Evolutionary conservation across 441 rosid species (phyloP).

Genomic region (Euphorbia schlechtendalii): DNA sequence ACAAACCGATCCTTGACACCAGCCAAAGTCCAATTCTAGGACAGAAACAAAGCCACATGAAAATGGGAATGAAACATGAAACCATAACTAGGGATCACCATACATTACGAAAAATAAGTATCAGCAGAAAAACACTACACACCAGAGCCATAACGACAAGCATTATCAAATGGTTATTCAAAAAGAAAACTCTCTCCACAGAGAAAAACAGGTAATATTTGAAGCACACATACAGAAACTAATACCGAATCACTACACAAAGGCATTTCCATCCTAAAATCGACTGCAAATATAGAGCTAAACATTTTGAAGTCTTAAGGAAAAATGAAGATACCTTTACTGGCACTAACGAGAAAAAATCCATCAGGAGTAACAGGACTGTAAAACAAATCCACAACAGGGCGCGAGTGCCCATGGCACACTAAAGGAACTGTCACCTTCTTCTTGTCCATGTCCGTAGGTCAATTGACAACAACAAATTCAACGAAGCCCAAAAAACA

Average conservation of each 20-base stretch:
- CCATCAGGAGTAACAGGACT: slow-evolving; percentile 96
- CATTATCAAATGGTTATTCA: neutral
- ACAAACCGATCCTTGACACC: neutral
- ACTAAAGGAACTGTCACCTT: slow-evolving; percentile 72
- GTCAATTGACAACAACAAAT: slow-evolving; percentile 3
- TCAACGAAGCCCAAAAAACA: neutral
- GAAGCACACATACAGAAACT: neutral
- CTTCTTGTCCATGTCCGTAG: slow-evolving; percentile 48
- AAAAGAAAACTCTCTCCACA: neutral
- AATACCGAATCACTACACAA: too few relatives aligned
- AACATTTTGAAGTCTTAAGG: neutral
- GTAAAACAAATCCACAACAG: slow-evolving; percentile 85
- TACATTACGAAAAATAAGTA: too few relatives aligned
- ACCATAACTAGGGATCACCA: too few relatives aligned
- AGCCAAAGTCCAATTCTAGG: too few relatives aligned
- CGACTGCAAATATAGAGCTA: slow-evolving; percentile 4
- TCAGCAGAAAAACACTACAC: too few relatives aligned
- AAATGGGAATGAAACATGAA: neutral
- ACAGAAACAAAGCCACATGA: neutral
- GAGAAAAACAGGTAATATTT: neutral
- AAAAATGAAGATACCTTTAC: slow-evolving; percentile 51
- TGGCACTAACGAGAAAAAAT: slow-evolving; percentile 87
- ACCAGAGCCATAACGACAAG: neutral
- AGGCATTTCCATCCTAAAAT: too few relatives aligned
- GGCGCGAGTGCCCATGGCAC: slow-evolving; percentile 98